Evolutionary conservation across 2,329 filamentous ascomycete species (phyloP).

Genomic region (Calonectria henricotiae): DNA sequence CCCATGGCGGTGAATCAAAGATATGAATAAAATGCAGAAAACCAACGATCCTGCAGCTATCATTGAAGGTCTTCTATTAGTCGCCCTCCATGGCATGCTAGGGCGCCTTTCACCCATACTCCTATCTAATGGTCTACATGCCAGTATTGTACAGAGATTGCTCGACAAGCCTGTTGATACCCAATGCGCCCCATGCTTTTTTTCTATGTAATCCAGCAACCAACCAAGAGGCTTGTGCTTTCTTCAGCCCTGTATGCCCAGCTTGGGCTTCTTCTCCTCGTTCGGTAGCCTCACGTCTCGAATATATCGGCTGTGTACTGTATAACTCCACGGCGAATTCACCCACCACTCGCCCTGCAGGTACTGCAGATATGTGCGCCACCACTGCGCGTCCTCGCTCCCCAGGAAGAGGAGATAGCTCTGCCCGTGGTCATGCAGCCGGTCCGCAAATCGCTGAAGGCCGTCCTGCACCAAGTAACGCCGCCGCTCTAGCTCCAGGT

Average conservation of each 20-base stretch:
- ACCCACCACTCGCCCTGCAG: slow-evolving; percentile 36
- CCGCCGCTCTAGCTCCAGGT: slow-evolving; percentile 28
- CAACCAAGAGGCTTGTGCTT: neutral
- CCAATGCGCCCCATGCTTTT: slow-evolving; percentile 3
- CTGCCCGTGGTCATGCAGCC: slow-evolving; percentile 23
- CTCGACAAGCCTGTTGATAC: slow-evolving; percentile 13
- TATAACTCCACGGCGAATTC: slow-evolving; percentile 31
- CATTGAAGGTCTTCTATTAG: neutral
- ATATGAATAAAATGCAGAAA: neutral
- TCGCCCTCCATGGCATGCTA: neutral
- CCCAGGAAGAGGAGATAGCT: slow-evolving; percentile 33
- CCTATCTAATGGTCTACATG: slow-evolving; percentile 5
- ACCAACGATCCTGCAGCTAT: neutral
- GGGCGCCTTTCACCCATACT: neutral
- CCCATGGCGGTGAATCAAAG: neutral
- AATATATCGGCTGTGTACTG: slow-evolving; percentile 29
- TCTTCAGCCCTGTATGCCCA: slow-evolving; percentile 21
- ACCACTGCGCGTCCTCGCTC: slow-evolving; percentile 36
- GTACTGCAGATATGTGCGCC: slow-evolving; percentile 28
- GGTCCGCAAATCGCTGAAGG: slow-evolving; percentile 22
- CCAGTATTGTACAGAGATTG: slow-evolving; percentile 9
- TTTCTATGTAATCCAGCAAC: neutral
- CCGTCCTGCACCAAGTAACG: slow-evolving; percentile 17
- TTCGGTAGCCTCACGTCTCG: slow-evolving; percentile 25
- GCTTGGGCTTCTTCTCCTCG: slow-evolving; percentile 15